These are phyloP conservation scores for Podospora tetraspora DNA, from an alignment of 495 filamentous ascomycete species.

Conservation along the genomic window DNA sequence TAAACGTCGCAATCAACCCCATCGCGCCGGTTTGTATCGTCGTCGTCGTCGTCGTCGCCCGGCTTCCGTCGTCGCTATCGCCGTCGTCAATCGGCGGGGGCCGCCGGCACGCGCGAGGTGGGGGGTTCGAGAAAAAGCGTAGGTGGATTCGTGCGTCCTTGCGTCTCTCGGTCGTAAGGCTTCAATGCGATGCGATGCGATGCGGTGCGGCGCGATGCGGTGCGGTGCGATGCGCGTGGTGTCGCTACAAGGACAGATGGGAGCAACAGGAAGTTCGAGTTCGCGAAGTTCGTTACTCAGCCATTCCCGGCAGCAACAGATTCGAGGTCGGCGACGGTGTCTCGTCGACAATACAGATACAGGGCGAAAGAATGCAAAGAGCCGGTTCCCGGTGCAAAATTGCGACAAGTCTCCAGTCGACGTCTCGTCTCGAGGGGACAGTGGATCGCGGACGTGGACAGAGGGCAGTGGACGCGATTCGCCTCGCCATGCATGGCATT, in stretches of 20 bases:
- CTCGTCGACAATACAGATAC: background rate
- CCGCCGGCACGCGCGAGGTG: background rate
- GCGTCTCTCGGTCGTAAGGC: too few species aligned
- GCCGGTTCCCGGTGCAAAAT: background rate
- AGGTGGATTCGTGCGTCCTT: too few species aligned
- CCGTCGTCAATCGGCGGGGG: background rate
- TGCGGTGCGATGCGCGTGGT: background rate
- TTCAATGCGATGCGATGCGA: background rate
- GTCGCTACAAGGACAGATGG: background rate
- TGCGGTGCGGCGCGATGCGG: background rate
- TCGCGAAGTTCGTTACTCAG: background rate
- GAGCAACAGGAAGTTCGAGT: background rate
- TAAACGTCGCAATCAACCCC: constrained; percentile 39
- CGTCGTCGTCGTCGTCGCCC: constrained; percentile 3
- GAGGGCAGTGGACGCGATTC: background rate
- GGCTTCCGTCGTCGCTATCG: background rate
- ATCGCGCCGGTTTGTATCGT: constrained; percentile 35
- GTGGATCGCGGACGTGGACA: background rate
- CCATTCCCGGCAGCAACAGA: background rate
- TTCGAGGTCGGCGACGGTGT: too few species aligned
- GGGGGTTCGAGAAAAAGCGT: background rate
- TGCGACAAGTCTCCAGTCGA: background rate
- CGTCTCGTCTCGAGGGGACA: background rate
- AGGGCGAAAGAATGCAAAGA: background rate
- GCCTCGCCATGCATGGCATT: background rate